Base-by-base conservation (phyloP, 345 rosid species). In the Hibiscus mutabilis region DNA sequence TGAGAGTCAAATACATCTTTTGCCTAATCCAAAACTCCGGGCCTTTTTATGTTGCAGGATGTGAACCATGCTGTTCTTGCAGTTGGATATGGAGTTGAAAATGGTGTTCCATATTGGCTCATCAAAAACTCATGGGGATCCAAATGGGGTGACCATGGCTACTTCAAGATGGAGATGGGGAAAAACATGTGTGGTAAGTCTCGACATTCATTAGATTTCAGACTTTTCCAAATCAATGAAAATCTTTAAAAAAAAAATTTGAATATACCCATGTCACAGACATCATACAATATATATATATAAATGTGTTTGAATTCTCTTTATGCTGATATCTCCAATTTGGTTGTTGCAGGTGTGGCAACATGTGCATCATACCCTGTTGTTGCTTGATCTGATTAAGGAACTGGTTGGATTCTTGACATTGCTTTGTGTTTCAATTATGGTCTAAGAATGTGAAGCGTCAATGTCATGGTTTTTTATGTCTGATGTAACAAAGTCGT, bases 51-150 rank as follows among this genome's bases (percentile, higher is more conserved):
- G 60, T 60, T 71, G 75, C 82, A 92, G 99, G 99, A 94, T 69
- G 97, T 94, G 86, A 95, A 95, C 91, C 97, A 95, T 37, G 93
- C 99, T 1, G 99, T 95, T 75, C 77, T 92, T 73, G 99, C 96
- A 11, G 96, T 95, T 33, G 99, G 99, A 11, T 92, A 88, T 69
- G 99, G 99, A 77, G 84, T 92, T 5, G 97, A 92, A 79, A 57
- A 84, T 57, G 97, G 89, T 47, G 82, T 89, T 6, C 90, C 92
- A 3, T 91, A 87, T 76, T 95, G 99, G 99, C 86, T 95, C 49
- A 80, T 92, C 68, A 92, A 95, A 90, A 92, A 95, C 84, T 95
- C 99, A 18, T 89, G 97, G 97, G 97, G 97, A 60, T 79, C 33
- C 24, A 37, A 57, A 22, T 94, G 96, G 97, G 97, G 99, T 0